A percentile compares a stretch with the other conserved stretches of the same genome.
Conservation (phyloP, 2,329 filamentous ascomycete genomes). For the Fusarium compactum region DNA sequence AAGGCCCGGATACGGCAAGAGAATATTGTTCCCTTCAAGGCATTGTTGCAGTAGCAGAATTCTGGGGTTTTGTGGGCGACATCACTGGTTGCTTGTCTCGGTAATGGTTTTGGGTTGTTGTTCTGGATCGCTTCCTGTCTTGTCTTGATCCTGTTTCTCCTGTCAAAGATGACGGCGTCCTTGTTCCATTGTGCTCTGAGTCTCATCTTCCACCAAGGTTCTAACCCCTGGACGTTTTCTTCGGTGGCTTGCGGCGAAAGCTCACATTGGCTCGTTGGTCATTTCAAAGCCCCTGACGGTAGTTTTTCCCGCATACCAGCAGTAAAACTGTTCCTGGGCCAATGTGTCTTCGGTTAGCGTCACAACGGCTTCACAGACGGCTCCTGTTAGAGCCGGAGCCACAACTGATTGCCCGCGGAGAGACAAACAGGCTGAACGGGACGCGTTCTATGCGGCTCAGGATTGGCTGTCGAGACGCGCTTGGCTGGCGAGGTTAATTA, state of each 20-base stretch:
- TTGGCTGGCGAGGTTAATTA: slow-evolving; percentile 6
- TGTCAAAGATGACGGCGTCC: slow-evolving; percentile 2
- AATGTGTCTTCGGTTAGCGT: slow-evolving; percentile 42
- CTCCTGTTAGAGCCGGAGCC: slow-evolving; percentile 30
- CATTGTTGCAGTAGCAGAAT: slow-evolving; percentile 5
- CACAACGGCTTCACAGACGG: slow-evolving; percentile 13
- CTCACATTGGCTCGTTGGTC: slow-evolving; percentile 26
- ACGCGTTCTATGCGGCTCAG: slow-evolving; percentile 19
- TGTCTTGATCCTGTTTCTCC: slow-evolving; percentile 18
- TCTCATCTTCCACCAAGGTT: slow-evolving; percentile 1
- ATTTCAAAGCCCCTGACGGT: slow-evolving; percentile 28
- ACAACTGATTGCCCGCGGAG: slow-evolving; percentile 38
- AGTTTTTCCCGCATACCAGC: slow-evolving; percentile 17
- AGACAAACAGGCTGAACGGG: slow-evolving; percentile 15
- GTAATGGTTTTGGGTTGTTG: slow-evolving; percentile 10
- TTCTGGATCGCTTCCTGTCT: slow-evolving; percentile 19
- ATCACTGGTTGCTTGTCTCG: slow-evolving; percentile 26
- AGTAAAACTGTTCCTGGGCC: slow-evolving; percentile 42
- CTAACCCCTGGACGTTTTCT: slow-evolving; percentile 27
- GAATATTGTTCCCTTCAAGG: slow-evolving; percentile 7
- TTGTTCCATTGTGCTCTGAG: background rate
- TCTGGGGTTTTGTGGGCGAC: slow-evolving; percentile 3
- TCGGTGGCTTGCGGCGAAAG: slow-evolving; percentile 26
- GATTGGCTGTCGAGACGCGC: slow-evolving; percentile 29
- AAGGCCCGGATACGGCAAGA: slow-evolving; percentile 33